Conservation (phyloP, 768 basidiomycete species). For the Boletus rubroflammeus region DNA sequence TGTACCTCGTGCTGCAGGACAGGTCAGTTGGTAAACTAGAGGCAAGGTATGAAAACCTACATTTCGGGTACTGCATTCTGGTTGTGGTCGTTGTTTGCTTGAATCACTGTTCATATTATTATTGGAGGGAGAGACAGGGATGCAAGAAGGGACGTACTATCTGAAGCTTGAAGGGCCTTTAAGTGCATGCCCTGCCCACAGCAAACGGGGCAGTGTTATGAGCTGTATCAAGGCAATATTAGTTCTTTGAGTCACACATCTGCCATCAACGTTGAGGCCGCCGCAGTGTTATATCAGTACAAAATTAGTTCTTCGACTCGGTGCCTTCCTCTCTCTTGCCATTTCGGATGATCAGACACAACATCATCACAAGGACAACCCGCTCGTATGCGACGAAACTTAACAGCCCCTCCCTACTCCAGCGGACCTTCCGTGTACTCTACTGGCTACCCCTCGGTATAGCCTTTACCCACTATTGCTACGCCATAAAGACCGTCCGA, state of each 20-base stretch:
- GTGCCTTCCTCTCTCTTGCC: not conserved
- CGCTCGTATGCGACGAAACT: not conserved
- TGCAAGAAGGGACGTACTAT: not conserved
- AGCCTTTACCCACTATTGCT: conserved; percentile 48
- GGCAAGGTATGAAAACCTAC: not conserved
- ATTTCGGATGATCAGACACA: not conserved
- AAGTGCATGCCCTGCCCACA: too few species aligned
- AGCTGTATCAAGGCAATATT: not conserved
- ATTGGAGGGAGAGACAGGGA: not conserved
- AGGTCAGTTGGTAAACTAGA: not conserved
- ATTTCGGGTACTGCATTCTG: not conserved
- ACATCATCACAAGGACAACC: not conserved
- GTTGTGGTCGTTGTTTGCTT: not conserved
- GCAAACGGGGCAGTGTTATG: not conserved
- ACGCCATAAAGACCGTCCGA: conserved; percentile 49
- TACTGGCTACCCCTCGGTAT: conserved; percentile 59
- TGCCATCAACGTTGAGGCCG: too few species aligned
- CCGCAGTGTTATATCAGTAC: too few species aligned
- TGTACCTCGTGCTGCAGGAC: not conserved
- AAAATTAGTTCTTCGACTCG: too few species aligned
- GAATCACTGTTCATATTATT: not conserved
- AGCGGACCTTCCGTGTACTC: conserved; percentile 28
- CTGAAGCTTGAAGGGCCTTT: not conserved
- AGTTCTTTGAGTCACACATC: too few species aligned
- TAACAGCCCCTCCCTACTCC: not conserved